Conservation (phyloP, 164 flowering plant genomes). For the Platanus orientalis region DNA sequence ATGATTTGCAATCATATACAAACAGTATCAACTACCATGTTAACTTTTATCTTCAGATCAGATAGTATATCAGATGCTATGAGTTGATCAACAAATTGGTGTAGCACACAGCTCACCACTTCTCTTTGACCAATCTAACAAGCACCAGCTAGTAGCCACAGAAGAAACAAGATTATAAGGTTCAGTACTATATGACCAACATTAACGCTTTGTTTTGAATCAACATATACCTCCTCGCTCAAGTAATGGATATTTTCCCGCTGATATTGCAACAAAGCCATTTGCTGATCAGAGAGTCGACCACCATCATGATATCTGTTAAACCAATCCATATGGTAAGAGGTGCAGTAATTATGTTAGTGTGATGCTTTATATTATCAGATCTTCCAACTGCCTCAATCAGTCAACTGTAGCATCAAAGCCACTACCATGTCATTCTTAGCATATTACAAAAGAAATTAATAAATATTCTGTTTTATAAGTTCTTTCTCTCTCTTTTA, state of each 20-base stretch:
- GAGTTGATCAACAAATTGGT: slow-evolving; percentile 2
- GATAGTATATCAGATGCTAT: slow-evolving; percentile 1
- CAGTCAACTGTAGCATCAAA: no score
- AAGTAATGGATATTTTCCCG: slow-evolving; percentile 92
- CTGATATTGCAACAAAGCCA: slow-evolving; percentile 98
- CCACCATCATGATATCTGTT: slow-evolving; percentile 90
- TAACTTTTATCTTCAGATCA: background rate
- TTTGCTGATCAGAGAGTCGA: slow-evolving; percentile 97
- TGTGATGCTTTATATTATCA: no score
- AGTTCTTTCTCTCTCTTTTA: no score
- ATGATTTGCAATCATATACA: background rate
- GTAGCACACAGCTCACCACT: background rate
- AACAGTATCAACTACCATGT: background rate
- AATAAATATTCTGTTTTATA: no score
- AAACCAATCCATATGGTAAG: no score
- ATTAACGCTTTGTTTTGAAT: background rate
- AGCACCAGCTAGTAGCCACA: background rate
- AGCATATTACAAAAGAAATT: no score
- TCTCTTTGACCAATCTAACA: slow-evolving; percentile 4
- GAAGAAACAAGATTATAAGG: slow-evolving; percentile 1
- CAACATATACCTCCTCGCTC: slow-evolving; percentile 32
- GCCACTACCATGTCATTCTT: no score
- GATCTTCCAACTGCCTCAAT: no score
- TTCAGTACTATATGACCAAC: background rate
- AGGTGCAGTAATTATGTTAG: no score